Conservation (phyloP, 345 rosid genomes). For the Linum lewisii region DNA sequence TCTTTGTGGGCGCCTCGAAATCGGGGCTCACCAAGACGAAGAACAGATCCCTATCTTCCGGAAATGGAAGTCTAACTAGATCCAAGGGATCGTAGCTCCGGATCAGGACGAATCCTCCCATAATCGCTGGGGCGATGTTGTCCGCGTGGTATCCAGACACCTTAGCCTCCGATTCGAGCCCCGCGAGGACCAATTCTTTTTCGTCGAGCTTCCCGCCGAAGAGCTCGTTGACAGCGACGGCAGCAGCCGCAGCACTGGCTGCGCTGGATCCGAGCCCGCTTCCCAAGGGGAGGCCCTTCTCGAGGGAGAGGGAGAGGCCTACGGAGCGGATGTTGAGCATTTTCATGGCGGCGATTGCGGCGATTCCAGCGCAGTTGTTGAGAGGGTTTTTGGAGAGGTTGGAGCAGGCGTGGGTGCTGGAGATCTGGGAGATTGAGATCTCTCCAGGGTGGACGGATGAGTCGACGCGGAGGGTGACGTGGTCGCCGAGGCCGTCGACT, state of each 20-base stretch:
- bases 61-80: neutral
- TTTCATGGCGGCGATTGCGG: neutral
- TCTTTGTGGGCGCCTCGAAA: neutral
- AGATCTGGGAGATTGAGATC: neutral
- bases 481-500: conserved; percentile 5
- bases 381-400: neutral
- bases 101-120: conserved; percentile 1
- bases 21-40: neutral
- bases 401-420: neutral
- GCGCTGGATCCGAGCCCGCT: neutral
- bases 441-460: conserved; percentile 1
- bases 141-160: conserved; percentile 2
- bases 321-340: conserved; percentile 1
- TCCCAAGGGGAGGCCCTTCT: conserved; percentile 1
- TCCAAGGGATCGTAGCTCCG: neutral
- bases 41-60: neutral
- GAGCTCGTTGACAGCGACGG: conserved; percentile 1
- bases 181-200: neutral
- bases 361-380: neutral
- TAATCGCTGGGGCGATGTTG: conserved; percentile 1
- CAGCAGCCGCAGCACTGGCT: neutral
- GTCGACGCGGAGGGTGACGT: conserved; percentile 2
- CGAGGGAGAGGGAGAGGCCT: conserved; percentile 1
- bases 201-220: conserved; percentile 1
- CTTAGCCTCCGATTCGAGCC: conserved; percentile 1